Conservation (phyloP, 352 stramenopile species). For the Phytophthora tubulina region DNA sequence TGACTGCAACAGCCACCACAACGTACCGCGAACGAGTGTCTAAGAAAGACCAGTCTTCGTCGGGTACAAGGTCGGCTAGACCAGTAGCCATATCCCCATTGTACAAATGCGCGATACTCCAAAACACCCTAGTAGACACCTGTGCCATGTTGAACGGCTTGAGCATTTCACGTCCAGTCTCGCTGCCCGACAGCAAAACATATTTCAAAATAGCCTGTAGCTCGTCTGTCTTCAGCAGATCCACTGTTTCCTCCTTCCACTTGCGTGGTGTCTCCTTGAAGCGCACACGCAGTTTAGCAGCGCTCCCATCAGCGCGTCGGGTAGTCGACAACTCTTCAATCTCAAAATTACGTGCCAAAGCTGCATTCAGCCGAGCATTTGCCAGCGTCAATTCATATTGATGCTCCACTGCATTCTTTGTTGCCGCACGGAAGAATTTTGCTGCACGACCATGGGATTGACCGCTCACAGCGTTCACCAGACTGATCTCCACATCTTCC, state of each 20-base stretch:
- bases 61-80: conserved; percentile 70
- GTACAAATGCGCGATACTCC: conserved; percentile 84
- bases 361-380: conserved; percentile 77
- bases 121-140: conserved; percentile 86
- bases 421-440: conserved; percentile 86
- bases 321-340: conserved; percentile 49
- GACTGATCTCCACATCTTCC: conserved; percentile 72
- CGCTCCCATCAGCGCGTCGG: conserved; percentile 32
- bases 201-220: conserved; percentile 85
- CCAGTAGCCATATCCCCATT: conserved; percentile 75
- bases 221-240: conserved; percentile 70
- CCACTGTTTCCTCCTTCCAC: conserved; percentile 84
- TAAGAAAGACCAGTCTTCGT: conserved; percentile 89
- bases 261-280: conserved; percentile 86
- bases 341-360: conserved; percentile 69
- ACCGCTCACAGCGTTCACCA: conserved; percentile 75
- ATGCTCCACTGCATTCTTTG: conserved; percentile 79
- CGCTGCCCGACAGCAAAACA: conserved; percentile 79
- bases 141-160: conserved; percentile 94
- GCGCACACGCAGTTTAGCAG: conserved; percentile 66
- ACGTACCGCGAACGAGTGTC: conserved; percentile 72
- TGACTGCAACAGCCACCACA: neutral
- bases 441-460: conserved; percentile 57
- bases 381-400: conserved; percentile 84
- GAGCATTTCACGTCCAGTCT: conserved; percentile 87